These are phyloP conservation scores for Orbilia oligospora DNA, from an alignment of 2,329 filamentous ascomycete genomes.

Conservation along the genomic window DNA sequence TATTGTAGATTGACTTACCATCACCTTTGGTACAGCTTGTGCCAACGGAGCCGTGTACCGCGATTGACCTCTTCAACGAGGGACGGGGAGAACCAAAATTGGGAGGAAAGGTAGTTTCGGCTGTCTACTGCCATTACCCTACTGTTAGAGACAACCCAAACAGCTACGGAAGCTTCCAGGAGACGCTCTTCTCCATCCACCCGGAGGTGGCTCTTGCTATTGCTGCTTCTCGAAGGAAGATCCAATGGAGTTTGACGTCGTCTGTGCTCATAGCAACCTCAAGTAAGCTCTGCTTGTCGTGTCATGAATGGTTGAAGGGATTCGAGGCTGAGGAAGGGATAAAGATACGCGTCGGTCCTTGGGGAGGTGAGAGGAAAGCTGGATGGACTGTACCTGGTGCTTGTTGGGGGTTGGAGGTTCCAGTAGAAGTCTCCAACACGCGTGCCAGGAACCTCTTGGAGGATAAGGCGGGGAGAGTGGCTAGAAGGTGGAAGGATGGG, in stretches of 20 bases:
- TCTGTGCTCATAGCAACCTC: neutral
- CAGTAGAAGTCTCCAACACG: neutral
- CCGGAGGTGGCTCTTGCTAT: constrained; percentile 9
- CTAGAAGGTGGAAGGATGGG: neutral
- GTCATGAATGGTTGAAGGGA: neutral
- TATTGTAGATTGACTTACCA: neutral
- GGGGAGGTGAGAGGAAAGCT: neutral
- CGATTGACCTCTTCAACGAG: neutral
- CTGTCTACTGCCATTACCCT: neutral
- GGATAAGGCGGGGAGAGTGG: neutral
- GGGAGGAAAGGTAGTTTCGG: neutral
- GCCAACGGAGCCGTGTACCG: neutral
- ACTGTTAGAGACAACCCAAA: neutral
- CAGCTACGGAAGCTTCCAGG: neutral
- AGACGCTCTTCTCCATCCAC: constrained; percentile 14
- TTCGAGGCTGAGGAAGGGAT: neutral
- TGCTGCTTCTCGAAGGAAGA: neutral
- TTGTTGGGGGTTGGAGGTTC: no score
- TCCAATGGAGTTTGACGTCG: neutral
- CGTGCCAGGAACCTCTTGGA: neutral
- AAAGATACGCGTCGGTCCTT: neutral
- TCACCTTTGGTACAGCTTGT: neutral
- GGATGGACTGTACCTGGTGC: neutral
- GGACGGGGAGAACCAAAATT: neutral
- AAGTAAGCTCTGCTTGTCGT: neutral